Percentiles rank a stretch among this genome's conserved stretches.
These are phyloP conservation scores for Dryadomyces sulphureus DNA, from an alignment of 2,329 filamentous ascomycete genomes.

Conservation along the genomic window DNA sequence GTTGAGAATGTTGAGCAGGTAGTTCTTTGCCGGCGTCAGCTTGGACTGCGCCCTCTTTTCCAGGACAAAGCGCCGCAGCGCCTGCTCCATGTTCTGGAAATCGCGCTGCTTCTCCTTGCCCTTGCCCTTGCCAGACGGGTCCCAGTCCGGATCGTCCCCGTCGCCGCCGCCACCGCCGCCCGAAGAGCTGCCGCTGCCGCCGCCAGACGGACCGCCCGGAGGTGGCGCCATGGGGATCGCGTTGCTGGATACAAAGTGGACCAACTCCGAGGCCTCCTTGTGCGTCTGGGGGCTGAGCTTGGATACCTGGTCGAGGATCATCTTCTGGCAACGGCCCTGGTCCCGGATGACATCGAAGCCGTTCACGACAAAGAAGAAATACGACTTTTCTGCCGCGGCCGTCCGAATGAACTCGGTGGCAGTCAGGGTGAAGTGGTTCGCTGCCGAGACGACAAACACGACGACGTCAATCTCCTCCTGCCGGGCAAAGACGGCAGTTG, in stretches of 20 bases:
- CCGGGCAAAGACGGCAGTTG: constrained; percentile 88
- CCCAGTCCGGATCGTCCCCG: constrained; percentile 38
- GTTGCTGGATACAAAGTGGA: constrained; percentile 97
- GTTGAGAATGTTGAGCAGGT: constrained; percentile 81
- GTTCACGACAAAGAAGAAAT: constrained; percentile 98
- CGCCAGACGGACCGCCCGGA: constrained; percentile 38
- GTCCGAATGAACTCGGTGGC: constrained; percentile 97
- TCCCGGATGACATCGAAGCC: constrained; percentile 90
- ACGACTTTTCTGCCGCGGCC: constrained; percentile 90
- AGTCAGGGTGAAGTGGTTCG: constrained; percentile 94
- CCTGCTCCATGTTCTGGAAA: constrained; percentile 80
- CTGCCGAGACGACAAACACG: constrained; percentile 93
- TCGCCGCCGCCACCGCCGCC: constrained; percentile 42
- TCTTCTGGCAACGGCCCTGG: constrained; percentile 78
- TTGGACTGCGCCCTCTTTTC: constrained; percentile 94
- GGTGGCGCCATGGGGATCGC: constrained; percentile 63
- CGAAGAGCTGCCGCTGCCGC: constrained; percentile 36
- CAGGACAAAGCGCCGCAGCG: constrained; percentile 79
- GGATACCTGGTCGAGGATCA: constrained; percentile 80
- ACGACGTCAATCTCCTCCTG: constrained; percentile 99
- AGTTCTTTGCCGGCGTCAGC: constrained; percentile 87
- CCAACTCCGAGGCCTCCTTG: constrained; percentile 83
- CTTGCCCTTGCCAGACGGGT: constrained; percentile 67
- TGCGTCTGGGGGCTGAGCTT: constrained; percentile 81
- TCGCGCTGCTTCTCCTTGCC: constrained; percentile 77